Evolutionary conservation across 108 stramenopile species (phyloP).

Genomic region (Skeletonema menzelii): DNA sequence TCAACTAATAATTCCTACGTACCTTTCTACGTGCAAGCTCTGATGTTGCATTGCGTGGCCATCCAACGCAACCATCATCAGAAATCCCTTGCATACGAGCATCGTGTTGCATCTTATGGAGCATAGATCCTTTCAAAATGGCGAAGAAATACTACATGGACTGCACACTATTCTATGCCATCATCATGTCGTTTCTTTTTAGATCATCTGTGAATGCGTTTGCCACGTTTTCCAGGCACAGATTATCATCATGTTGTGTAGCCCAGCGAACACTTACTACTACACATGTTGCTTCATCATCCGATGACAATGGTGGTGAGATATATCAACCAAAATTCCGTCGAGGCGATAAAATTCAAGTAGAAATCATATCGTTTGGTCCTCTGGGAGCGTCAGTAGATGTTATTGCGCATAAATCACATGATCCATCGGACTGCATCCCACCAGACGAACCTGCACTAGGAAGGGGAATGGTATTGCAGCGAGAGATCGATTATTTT

Average conservation of each 20-base stretch:
- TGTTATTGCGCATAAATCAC: constrained; percentile 61
- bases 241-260: background rate
- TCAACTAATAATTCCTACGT: no score
- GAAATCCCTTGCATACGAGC: no score
- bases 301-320: constrained; percentile 4
- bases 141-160: background rate
- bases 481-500: constrained; percentile 79
- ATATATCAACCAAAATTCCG: constrained; percentile 52
- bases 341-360: constrained; percentile 65
- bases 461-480: constrained; percentile 71
- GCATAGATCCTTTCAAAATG: background rate
- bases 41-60: no score
- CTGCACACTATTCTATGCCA: background rate
- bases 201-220: background rate
- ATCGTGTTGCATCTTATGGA: no score
- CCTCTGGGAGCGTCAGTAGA: constrained; percentile 78
- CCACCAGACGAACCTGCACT: constrained; percentile 62
- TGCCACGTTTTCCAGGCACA: background rate
- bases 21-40: no score
- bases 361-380: constrained; percentile 78
- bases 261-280: background rate
- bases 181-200: background rate
- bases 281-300: background rate
- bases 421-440: constrained; percentile 59
- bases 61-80: no score